Conservation (phyloP, 2,329 filamentous ascomycete species). For the Pseudofabraea citricarpa region DNA sequence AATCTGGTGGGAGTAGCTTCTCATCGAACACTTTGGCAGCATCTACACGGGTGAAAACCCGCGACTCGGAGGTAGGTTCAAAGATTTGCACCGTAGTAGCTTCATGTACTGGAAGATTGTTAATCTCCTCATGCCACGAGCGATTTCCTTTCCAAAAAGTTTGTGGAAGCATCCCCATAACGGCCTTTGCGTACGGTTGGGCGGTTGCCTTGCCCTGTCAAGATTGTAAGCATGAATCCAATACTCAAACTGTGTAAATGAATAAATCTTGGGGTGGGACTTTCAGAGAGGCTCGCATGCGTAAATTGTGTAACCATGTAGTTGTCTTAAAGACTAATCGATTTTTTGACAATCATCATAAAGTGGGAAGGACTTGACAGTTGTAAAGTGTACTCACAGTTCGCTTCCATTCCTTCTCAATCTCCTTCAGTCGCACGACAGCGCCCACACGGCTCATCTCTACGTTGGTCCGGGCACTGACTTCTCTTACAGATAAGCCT, state of each 20-base stretch:
- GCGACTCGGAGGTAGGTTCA: constrained; percentile 57
- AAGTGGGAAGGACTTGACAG: constrained; percentile 10
- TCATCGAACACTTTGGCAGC: constrained; percentile 61
- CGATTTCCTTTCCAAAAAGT: constrained; percentile 44
- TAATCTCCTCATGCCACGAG: constrained; percentile 52
- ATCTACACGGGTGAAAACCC: constrained; percentile 58
- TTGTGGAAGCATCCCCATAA: constrained; percentile 75
- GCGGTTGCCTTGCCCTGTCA: constrained; percentile 66
- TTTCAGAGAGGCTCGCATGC: constrained; percentile 73
- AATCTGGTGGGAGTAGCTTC: constrained; percentile 54
- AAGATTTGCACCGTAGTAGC: constrained; percentile 61
- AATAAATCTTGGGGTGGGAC: too few relatives aligned
- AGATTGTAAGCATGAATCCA: too few relatives aligned
- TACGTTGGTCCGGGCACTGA: constrained; percentile 58
- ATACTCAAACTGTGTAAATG: too few relatives aligned
- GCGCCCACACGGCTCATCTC: constrained; percentile 67
- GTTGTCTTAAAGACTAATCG: constrained; percentile 99
- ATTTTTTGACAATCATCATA: constrained; percentile 70
- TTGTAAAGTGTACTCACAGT: constrained; percentile 48
- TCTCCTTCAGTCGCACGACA: constrained; percentile 62
- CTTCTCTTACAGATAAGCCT: constrained; percentile 53
- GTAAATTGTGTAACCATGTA: constrained; percentile 80
- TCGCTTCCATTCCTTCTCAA: constrained; percentile 61
- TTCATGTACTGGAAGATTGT: constrained; percentile 59
- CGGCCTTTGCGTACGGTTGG: constrained; percentile 68